Conservation (phyloP, 495 filamentous ascomycete species). For the Penicillium roqueforti region DNA sequence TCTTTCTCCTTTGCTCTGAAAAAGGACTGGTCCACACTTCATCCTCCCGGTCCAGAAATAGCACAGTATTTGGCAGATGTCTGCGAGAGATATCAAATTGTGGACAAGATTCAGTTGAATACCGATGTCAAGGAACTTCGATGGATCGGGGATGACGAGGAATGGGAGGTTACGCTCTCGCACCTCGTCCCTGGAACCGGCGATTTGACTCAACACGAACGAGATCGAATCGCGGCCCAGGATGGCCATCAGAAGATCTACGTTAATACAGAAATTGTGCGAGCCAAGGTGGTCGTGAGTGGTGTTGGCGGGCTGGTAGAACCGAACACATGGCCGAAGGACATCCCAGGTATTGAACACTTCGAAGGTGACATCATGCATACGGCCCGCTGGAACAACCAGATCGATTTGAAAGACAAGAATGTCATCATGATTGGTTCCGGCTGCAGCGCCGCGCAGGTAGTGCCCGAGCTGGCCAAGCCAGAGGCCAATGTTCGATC, state of each 20-base stretch:
- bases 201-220: constrained; percentile 35
- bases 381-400: constrained; percentile 53
- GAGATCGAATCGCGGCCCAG: constrained; percentile 23
- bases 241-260: constrained; percentile 39
- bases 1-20: constrained; percentile 61
- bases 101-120: constrained; percentile 56
- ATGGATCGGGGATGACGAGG: constrained; percentile 47
- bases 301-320: constrained; percentile 54
- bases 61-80: constrained; percentile 56
- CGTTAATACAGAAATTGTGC: constrained; percentile 40
- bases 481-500: constrained; percentile 48
- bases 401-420: constrained; percentile 45
- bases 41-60: constrained; percentile 55
- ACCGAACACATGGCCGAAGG: constrained; percentile 46
- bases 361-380: constrained; percentile 57
- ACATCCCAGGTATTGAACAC: constrained; percentile 49
- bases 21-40: constrained; percentile 51
- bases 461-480: constrained; percentile 37
- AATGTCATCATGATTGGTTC: constrained; percentile 58
- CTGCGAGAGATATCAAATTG: constrained; percentile 54
- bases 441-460: constrained; percentile 53
- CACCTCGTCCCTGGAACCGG: constrained; percentile 52
- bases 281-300: constrained; percentile 55
- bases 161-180: constrained; percentile 53
- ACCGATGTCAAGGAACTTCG: constrained; percentile 47